Evolutionary conservation across 345 rosid genomes (phyloP), one percentile per base, ranked within the genome.

Genomic region (Moringa oleifera): DNA sequence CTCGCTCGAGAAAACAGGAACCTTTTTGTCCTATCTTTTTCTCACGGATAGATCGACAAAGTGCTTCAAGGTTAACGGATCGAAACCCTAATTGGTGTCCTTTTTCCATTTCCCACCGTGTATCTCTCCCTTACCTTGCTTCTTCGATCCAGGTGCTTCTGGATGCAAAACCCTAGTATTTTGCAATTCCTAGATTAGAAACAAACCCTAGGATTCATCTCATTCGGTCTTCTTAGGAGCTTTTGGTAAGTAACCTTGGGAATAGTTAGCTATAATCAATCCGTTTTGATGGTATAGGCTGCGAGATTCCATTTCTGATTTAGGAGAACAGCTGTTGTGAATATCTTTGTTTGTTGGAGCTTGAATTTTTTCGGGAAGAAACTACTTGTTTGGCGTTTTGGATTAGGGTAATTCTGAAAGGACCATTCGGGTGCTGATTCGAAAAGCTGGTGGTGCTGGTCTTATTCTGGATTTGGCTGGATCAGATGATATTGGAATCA

Each of bases 101-200:
- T 18, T 28, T 20, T 36, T 28, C 53, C 60, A 33, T 4, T 33
- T n/a, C n/a, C n/a, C n/a, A n/a, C n/a, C n/a, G n/a, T n/a, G n/a
- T n/a, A n/a, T 23, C 37, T 7, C 4, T 51, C 41, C 18, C 17
- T 15, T 2, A 18, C 23, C 41, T 25, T 33, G 19, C 31, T 52
- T 23, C 23, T 59, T 58, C 51, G 53, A 62, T 63, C 68, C 65
- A 21, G 45, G 60, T 51, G 59, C 21, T 24, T 49, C 24, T 53
- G 20, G 55, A 62, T 58, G 65, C 57, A 63, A 59, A 75, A 68
- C 72, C 77, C 78, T 67, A 73, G 80, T 23, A n/a, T 63, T 63
- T 59, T 28, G 51, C 18, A 63, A 56, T 55, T 66, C 62, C 65
- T 53, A 22, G 58, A 66, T 54, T 46, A 64, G 52, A 41, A 58